Evolutionary conservation across 2,329 filamentous ascomycete genomes (phyloP), one percentile per base, ranked within the genome.

Genomic region (Camillea tinctor): DNA sequence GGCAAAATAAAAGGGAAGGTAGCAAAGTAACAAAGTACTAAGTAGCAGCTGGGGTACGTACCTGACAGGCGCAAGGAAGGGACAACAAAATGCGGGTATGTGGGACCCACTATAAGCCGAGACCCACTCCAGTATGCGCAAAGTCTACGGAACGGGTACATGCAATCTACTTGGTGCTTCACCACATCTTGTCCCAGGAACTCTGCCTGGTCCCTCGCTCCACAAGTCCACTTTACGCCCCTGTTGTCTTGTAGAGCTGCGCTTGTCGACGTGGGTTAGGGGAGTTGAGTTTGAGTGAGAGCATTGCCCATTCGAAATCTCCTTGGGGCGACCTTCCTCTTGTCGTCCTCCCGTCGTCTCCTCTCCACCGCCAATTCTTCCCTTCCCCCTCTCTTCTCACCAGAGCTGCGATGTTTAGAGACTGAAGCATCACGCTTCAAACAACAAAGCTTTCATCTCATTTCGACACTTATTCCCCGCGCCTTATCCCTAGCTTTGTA

Each of bases 171-270:
- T 61, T 65, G 54, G 50, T 54, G 61, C 60, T 59, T 62, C 63
- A 65, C 65, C 59, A 63, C 67, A 64, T 71, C 63, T 64, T 67
- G 67, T 69, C 68, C 67, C 64, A 69, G 69, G 68, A 69, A 70
- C 68, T 64, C 64, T 68, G 62, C 36, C 36, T 62, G 61, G 60
- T 61, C 64, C 63, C 62, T 66, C 59, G 68, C 68, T 67, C 69
- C 69, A 71, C 69, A 69, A 64, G 58, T 59, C 64, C 60, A 64
- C 64, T 62, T 59, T 59, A 62, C 58, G 64, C 64, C 68, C 67
- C 66, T 68, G 69, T 66, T 70, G 61, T 64, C 67, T 67, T 64
- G 64, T 57, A 61, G 63, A 64, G 66, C 62, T 63, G 66, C 60
- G 60, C 61, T 64, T 66, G 60, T 60, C 58, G 52, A 30, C 24